Evolutionary conservation across 768 basidiomycete genomes (phyloP), one percentile per base, ranked within the genome.

Genomic region (Boletus vinaceobasis): DNA sequence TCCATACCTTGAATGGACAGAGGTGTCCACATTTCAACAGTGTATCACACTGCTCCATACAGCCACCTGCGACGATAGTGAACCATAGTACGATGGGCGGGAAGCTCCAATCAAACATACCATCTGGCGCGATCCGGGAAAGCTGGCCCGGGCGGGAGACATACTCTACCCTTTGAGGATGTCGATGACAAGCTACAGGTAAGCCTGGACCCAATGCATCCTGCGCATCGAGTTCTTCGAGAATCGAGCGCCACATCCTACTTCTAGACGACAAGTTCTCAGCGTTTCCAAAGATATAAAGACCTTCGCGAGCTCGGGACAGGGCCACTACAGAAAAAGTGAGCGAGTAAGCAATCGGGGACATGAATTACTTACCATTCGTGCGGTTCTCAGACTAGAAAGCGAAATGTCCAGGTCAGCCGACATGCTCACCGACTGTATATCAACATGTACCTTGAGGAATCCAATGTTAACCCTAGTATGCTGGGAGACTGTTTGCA

Each of bases 281-380:
- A 0, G 85, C 81, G 50, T 89, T 88, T 23, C 90, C 89, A 4
- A 91, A 69, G 32, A 92, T 80, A 61, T 78, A 90, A 2, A 92
- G 71, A 5, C 89, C 89, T 56, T 91, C 82, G 46, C 81, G 79
- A 5, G 89, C 88, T 21, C 89, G 77, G 21, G 88, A 89, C 5
- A 91, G 66, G 0, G 90, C 87, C 39, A 90, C 89, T 77, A 56
- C 19, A 21, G 32, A 50, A 53, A 37, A 47, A 35, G 36, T 35
- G 10, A 52, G 57, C 33, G 63, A 46, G 42, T 26, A n/a, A 31
- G 10, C 4, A 11, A 27, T 15, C 17, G 6, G 13, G 11, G 15
- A 19, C 7, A 35, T 5, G 26, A 8, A 33, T 43, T n/a, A n/a
- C n/a, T 44, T 62, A 77, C 77, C 79, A 48, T 84, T 84, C 2